Conservation (phyloP, 768 basidiomycete species). For the Mycena albidolilacea region DNA sequence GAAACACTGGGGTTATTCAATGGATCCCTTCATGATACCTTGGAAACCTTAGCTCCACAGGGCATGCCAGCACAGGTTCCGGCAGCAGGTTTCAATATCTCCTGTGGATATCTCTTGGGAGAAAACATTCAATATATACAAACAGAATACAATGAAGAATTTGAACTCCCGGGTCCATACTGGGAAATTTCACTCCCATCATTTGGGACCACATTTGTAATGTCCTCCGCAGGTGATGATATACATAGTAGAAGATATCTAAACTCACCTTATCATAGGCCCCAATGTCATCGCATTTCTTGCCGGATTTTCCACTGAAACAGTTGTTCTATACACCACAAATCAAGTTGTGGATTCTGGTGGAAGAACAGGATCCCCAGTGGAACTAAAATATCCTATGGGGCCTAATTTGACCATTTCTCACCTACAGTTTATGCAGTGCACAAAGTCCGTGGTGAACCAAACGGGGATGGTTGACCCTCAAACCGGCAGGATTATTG, state of each 20-base stretch:
- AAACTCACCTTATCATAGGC: neutral
- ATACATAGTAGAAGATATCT: neutral
- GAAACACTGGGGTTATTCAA: neutral
- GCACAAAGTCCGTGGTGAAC: constrained; percentile 8
- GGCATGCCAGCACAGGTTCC: neutral
- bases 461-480: neutral
- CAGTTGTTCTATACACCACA: constrained; percentile 3
- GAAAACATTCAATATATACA: constrained; percentile 6
- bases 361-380: constrained; percentile 5
- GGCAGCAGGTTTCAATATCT: constrained; percentile 3
- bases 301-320: neutral
- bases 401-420: constrained; percentile 3
- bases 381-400: neutral
- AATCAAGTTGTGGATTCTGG: constrained; percentile 3
- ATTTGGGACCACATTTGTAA: neutral
- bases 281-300: constrained; percentile 1
- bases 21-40: constrained; percentile 2
- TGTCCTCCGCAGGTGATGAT: neutral
- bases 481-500: neutral
- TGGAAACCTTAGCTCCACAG: neutral
- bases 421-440: constrained; percentile 3
- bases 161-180: neutral
- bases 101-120: constrained; percentile 3
- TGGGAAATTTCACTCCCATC: constrained; percentile 2
- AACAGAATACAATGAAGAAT: neutral